Conservation (phyloP, 2,329 filamentous ascomycete species). For the Exophiala oligosperma region DNA sequence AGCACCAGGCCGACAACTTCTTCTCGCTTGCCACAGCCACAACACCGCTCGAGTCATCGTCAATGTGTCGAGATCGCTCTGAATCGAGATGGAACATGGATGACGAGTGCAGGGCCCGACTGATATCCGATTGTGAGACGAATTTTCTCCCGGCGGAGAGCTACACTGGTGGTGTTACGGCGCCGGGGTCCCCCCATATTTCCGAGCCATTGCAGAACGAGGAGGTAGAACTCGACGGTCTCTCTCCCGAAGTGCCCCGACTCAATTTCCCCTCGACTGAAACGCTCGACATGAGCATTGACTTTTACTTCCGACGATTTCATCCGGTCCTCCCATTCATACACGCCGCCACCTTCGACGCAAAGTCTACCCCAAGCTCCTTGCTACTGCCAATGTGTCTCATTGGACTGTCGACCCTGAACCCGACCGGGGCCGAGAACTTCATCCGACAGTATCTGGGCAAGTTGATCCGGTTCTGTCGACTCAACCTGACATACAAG, state of each 20-base stretch:
- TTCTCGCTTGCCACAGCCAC: neutral
- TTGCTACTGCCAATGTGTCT: conserved; percentile 11
- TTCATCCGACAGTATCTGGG: conserved; percentile 4
- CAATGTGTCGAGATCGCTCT: too few species aligned
- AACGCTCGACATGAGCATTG: conserved; percentile 12
- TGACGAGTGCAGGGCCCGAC: conserved; percentile 5
- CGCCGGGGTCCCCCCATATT: conserved; percentile 4
- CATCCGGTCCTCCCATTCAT: conserved; percentile 11
- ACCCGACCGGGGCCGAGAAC: conserved; percentile 2
- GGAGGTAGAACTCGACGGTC: conserved; percentile 5
- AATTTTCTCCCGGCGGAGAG: conserved; percentile 2
- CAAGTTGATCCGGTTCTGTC: conserved; percentile 8
- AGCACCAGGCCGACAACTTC: conserved; percentile 8
- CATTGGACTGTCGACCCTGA: conserved; percentile 12
- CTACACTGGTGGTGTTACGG: conserved; percentile 5
- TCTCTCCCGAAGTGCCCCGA: neutral
- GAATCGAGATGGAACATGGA: conserved; percentile 15
- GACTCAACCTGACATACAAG: conserved; percentile 10
- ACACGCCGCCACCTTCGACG: conserved; percentile 10
- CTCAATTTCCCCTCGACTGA: conserved; percentile 7
- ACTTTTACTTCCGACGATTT: conserved; percentile 10
- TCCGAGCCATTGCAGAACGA: neutral
- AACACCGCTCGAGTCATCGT: too few species aligned
- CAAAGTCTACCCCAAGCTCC: conserved; percentile 8
- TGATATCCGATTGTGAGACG: conserved; percentile 8